Percentiles rank a stretch among this genome's conserved stretches.
Evolutionary conservation across 2,329 filamentous ascomycete genomes (phyloP).

Genomic region (Monosporascus sp.): DNA sequence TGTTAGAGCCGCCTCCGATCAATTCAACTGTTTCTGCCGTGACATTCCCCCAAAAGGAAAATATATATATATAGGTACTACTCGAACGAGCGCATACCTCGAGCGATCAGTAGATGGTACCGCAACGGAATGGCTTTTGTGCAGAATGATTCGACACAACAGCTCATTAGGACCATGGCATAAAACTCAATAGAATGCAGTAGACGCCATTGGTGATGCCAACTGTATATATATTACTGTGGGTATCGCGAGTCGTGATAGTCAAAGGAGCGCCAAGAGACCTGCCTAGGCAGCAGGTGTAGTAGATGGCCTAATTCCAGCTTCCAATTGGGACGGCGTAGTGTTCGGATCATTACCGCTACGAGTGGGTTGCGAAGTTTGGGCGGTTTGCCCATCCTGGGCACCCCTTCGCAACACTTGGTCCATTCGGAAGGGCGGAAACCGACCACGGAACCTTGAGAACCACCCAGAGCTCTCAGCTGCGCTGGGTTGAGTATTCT

Average conservation of each 20-base stretch:
- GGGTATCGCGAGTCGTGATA: not conserved
- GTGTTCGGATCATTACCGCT: conserved; percentile 14
- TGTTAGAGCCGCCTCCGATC: too few relatives aligned
- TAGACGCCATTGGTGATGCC: not conserved
- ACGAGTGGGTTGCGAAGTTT: conserved; percentile 1
- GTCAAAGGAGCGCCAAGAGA: not conserved
- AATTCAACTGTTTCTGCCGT: too few relatives aligned
- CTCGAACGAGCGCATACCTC: not conserved
- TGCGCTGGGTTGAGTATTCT: conserved; percentile 1
- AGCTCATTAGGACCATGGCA: conserved; percentile 2
- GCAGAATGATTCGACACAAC: not conserved
- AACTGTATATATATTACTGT: conserved; percentile 1
- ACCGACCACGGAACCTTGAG: conserved; percentile 19
- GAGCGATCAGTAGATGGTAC: not conserved
- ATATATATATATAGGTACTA: not conserved
- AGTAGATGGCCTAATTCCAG: conserved; percentile 31
- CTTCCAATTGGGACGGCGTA: conserved; percentile 44
- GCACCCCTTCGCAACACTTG: conserved; percentile 17
- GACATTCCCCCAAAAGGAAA: not conserved
- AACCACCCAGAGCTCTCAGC: conserved; percentile 13
- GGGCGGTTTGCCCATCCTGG: conserved; percentile 14
- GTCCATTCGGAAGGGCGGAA: conserved; percentile 21
- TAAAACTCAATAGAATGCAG: not conserved
- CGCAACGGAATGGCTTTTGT: not conserved
- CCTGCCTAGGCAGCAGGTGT: too few relatives aligned